Percentiles rank a stretch among this genome's conserved stretches.
Evolutionary conservation across 495 filamentous ascomycete genomes (phyloP).

Genomic region (Tuber aestivum): DNA sequence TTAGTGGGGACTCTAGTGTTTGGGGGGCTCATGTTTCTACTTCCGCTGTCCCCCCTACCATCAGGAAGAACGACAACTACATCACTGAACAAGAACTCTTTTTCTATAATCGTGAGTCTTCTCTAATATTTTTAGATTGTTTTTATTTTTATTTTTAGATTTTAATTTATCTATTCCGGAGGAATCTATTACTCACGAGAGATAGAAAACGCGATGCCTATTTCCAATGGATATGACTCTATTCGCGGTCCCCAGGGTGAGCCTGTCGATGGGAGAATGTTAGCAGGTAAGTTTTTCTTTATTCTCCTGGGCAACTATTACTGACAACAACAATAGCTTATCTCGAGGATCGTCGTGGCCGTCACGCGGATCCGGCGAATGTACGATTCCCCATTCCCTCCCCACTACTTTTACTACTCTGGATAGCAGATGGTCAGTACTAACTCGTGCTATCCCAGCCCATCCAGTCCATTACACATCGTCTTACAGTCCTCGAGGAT

Average conservation of each 20-base stretch:
- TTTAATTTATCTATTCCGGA: neutral
- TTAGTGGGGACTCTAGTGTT: neutral
- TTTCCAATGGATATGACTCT: neutral
- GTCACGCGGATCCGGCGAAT: neutral
- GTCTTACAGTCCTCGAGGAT: neutral
- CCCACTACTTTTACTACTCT: neutral
- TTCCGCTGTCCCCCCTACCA: neutral
- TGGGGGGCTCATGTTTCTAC: neutral
- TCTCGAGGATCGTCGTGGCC: neutral
- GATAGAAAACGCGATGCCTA: neutral
- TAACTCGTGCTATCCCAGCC: neutral
- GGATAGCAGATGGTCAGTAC: neutral
- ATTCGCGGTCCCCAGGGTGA: neutral
- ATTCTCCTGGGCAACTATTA: neutral
- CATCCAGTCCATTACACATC: neutral
- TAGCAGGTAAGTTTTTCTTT: neutral
- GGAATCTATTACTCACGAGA: neutral
- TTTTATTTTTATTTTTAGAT: neutral
- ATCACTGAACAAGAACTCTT: neutral
- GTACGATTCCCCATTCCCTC: neutral
- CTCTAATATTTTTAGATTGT: neutral
- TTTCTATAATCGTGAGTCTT: neutral
- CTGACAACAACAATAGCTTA: neutral
- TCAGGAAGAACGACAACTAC: neutral
- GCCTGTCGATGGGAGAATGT: neutral